Conservation (phyloP, 805 yeast genomes). For the Metschnikowia gelsemii region DNA sequence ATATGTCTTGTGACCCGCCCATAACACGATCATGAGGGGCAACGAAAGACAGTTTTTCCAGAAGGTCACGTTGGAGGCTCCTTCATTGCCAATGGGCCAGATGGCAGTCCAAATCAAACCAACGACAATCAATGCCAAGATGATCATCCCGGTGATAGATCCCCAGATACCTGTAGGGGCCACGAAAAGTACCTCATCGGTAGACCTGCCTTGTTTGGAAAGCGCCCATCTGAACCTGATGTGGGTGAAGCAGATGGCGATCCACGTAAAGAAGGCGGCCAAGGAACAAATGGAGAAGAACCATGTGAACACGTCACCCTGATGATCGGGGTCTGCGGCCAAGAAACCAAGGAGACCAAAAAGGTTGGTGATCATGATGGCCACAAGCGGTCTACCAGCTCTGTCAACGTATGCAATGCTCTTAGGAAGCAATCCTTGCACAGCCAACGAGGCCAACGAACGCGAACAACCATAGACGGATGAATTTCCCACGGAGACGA, state of each 20-base stretch:
- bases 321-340: slow-evolving; percentile 28
- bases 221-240: slow-evolving; percentile 43
- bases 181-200: slow-evolving; percentile 35
- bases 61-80: slow-evolving; percentile 33
- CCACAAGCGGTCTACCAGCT: slow-evolving; percentile 64
- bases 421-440: slow-evolving; percentile 61
- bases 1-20: slow-evolving; percentile 42
- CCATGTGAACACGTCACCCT: slow-evolving; percentile 40
- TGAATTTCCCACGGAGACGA: slow-evolving; percentile 32
- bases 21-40: slow-evolving; percentile 44
- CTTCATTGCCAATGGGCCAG: slow-evolving; percentile 34
- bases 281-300: slow-evolving; percentile 41
- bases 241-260: slow-evolving; percentile 41
- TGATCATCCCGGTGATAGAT: slow-evolving; percentile 32
- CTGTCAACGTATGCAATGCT: slow-evolving; percentile 60
- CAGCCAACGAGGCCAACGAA: slow-evolving; percentile 61
- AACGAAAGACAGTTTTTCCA: slow-evolving; percentile 50
- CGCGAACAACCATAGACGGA: slow-evolving; percentile 46
- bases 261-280: slow-evolving; percentile 44
- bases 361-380: slow-evolving; percentile 48
- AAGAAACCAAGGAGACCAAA: slow-evolving; percentile 44
- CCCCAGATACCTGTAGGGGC: slow-evolving; percentile 40
- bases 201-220: slow-evolving; percentile 30
- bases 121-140: slow-evolving; percentile 33
- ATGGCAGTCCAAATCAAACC: slow-evolving; percentile 42